Evolutionary conservation across 257 asterid genomes (phyloP).

Genomic region (Penstemon davidsonii): DNA sequence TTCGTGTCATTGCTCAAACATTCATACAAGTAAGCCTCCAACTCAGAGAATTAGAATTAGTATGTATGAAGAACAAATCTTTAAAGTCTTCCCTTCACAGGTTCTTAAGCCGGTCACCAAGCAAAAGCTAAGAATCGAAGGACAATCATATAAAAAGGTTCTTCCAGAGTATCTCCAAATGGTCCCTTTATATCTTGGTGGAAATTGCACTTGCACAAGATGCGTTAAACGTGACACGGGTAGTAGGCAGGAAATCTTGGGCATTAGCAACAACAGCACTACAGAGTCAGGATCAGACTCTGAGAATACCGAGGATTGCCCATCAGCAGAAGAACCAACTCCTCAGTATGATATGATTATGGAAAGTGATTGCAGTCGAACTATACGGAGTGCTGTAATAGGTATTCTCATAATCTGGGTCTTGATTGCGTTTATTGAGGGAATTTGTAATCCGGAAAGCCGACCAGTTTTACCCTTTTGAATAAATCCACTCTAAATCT

Average conservation of each 20-base stretch:
- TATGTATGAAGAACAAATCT: neutral
- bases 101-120: conserved; percentile 81
- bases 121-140: conserved; percentile 79
- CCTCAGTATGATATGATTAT: conserved; percentile 33
- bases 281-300: conserved; percentile 33
- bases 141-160: conserved; percentile 53
- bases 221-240: conserved; percentile 44
- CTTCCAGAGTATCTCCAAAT: conserved; percentile 56
- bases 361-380: conserved; percentile 38
- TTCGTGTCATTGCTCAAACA: conserved; percentile 80
- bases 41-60: conserved; percentile 1
- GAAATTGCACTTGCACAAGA: conserved; percentile 65
- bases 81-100: conserved; percentile 32
- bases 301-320: conserved; percentile 32
- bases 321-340: conserved; percentile 27
- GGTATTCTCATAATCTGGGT: conserved; percentile 73
- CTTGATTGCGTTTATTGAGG: conserved; percentile 58
- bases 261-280: conserved; percentile 20
- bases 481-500: neutral
- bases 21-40: conserved; percentile 65
- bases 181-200: conserved; percentile 83
- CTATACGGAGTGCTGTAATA: conserved; percentile 55
- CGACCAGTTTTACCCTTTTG: conserved; percentile 39
- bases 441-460: conserved; percentile 57
- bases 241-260: conserved; percentile 23